phyloP scores from a whole-genome alignment of 768 basidiomycete species.

The Multifurca ochricompacta region DNA sequence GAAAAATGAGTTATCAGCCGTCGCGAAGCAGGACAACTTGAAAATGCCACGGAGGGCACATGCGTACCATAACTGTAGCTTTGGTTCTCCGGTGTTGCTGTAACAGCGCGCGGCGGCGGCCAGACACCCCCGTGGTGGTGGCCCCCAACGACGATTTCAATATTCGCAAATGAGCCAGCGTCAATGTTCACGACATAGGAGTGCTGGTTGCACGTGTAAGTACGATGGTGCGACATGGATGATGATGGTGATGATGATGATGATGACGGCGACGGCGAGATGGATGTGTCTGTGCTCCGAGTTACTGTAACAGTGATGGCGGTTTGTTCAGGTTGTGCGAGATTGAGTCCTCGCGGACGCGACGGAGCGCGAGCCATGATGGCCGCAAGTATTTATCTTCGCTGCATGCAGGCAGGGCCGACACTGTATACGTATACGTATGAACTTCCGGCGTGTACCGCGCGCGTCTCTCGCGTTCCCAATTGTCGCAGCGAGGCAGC shows the following conservation, averaged over 20 bases:
- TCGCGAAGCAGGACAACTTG: neutral
- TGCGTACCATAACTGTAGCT: conserved; percentile 5
- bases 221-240: conserved; percentile 6
- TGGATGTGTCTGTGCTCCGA: neutral
- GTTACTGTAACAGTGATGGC: neutral
- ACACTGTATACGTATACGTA: neutral
- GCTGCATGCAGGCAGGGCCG: neutral
- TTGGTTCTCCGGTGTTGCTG: neutral
- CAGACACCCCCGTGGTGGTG: neutral
- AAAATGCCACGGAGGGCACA: neutral
- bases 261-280: too few relatives aligned
- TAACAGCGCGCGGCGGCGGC: neutral
- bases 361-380: neutral
- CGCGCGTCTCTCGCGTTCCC: neutral
- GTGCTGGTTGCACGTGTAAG: neutral
- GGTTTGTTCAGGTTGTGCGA: neutral
- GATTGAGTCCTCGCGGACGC: neutral
- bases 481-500: conserved; percentile 11
- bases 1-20: neutral
- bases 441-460: neutral
- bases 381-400: conserved; percentile 4
- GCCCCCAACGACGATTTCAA: conserved; percentile 11
- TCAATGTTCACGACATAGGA: conserved; percentile 16
- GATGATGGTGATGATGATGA: neutral
- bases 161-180: conserved; percentile 6